Base-by-base conservation (phyloP, 2,329 filamentous ascomycete genomes). In the Monilinia fructicola region DNA sequence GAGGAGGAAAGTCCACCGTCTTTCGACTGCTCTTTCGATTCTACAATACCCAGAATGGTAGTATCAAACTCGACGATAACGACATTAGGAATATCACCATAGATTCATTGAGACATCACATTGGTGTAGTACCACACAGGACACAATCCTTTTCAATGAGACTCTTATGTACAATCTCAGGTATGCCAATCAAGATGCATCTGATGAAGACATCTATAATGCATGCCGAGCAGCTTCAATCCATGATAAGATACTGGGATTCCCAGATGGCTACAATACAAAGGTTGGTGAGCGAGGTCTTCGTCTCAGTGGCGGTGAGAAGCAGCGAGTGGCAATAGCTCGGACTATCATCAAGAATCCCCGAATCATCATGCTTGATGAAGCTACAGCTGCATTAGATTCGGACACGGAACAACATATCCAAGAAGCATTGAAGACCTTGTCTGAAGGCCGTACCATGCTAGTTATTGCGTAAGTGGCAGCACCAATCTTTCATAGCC, bases 11-110 rank as follows among this genome's bases (percentile, higher is more conserved):
- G 78, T 98, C 94, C 2, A 99, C 95, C 0, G 86, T 99, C 35
- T 97, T 99, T 82, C 90, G 95, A 61, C 85, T 98, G 59, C 88
- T 99, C 77, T 98, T 97, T 83, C 90, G 95, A 23, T 99, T 97
- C 79, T 99, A 98, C 81, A 96, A 97, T 76, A 87, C 89, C 65
- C 83, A 88, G 63, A 85, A 87, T 62, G 95, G 95, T 46, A 87
- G 83, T 74, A 96, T 98, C 67, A 86, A 90, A 74, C 82, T 99
- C 65, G 95, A 98, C 75, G 92, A 90, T 10, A 85, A 88, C 68
- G 87, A 97, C 75, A 91, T 97, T 59, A 87, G 91, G 77, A 88
- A 93, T 71, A 81, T 97, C 67, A 96, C 92, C 1, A 97, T 98
- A 73, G 92, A 97, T 78, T 97, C 93, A n/a, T 83, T 99, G 66